phyloP scores from a whole-genome alignment of 139 green algal genomes.

The Nannochloris sp. region DNA sequence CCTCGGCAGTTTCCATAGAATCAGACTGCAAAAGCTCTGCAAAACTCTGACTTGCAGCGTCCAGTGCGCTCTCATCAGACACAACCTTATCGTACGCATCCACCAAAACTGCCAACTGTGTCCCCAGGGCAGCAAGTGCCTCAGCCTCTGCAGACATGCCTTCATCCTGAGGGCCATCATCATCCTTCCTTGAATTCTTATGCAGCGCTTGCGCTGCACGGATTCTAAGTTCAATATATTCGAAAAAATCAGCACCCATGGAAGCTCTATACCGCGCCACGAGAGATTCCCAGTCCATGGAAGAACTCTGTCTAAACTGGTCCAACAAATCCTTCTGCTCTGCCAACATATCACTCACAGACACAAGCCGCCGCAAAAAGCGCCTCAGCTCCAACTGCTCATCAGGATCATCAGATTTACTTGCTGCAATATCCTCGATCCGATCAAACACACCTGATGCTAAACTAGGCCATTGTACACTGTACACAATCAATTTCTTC shows the following conservation, averaged over 20 bases:
- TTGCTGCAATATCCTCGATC: slow-evolving; percentile 25
- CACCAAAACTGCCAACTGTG: slow-evolving; percentile 32
- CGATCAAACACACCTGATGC: slow-evolving; percentile 33
- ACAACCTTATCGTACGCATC: slow-evolving; percentile 27
- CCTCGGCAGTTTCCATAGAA: slow-evolving; percentile 46
- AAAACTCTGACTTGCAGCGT: slow-evolving; percentile 28
- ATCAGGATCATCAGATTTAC: slow-evolving; percentile 4
- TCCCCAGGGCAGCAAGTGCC: slow-evolving; percentile 22
- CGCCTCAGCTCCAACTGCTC: slow-evolving; percentile 21
- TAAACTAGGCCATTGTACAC: slow-evolving; percentile 45
- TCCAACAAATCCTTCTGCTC: slow-evolving; percentile 22
- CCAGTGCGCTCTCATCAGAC: slow-evolving; percentile 32
- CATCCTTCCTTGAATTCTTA: neutral
- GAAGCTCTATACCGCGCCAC: slow-evolving; percentile 22
- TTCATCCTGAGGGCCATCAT: neutral
- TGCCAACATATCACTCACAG: slow-evolving; percentile 36
- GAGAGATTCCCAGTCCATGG: slow-evolving; percentile 41
- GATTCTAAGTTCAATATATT: slow-evolving; percentile 30
- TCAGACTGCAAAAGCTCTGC: slow-evolving; percentile 25
- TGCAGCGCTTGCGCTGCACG: neutral
- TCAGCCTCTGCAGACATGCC: slow-evolving; percentile 22
- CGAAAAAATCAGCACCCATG: slow-evolving; percentile 47
- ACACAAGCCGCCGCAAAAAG: slow-evolving; percentile 22
- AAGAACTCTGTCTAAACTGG: slow-evolving; percentile 18
- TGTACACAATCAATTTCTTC: slow-evolving; percentile 54